Evolutionary conservation across 139 green algal species (phyloP).

Genomic region (Micractinium conductrix): DNA sequence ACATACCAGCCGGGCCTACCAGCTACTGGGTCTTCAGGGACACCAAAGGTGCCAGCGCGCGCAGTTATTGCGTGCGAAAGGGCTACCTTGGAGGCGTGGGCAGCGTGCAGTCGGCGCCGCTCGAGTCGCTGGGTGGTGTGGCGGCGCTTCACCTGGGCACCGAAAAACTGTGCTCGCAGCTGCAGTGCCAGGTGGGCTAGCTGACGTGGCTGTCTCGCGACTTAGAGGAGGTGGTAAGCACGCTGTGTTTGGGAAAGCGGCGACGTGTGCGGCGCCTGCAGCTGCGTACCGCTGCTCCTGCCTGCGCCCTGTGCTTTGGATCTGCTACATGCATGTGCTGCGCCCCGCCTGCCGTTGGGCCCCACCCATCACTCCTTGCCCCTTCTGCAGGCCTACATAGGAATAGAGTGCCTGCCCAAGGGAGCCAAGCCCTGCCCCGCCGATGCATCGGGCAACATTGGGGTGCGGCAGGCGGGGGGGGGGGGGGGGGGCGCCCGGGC

Average conservation of each 20-base stretch:
- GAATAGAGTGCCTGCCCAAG: not conserved
- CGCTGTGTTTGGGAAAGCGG: not conserved
- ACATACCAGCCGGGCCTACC: not conserved
- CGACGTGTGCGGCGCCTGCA: not conserved
- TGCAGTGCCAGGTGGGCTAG: not conserved
- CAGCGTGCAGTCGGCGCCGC: not conserved
- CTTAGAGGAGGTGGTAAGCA: not conserved
- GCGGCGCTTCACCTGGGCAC: not conserved
- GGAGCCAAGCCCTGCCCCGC: not conserved
- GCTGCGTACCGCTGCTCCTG: not conserved
- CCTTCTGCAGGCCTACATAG: constrained; percentile 24
- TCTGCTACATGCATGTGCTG: not conserved
- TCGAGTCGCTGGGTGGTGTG: not conserved
- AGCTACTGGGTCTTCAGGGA: constrained; percentile 10
- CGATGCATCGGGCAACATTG: constrained; percentile 1
- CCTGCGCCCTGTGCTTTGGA: not conserved
- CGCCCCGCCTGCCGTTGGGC: not conserved
- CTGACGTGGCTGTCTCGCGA: not conserved
- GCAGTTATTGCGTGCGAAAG: not conserved
- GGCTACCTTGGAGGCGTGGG: not conserved
- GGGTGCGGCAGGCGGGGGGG: not conserved
- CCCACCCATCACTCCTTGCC: too few species aligned
- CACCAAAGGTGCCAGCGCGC: not conserved
- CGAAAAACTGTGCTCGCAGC: not conserved
- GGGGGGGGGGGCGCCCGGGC: too few species aligned